Percentiles rank a stretch among this genome's conserved stretches.
These are phyloP conservation scores for Cyberlindnera suaveolens DNA, from an alignment of 805 yeast species.

Conservation along the genomic window DNA sequence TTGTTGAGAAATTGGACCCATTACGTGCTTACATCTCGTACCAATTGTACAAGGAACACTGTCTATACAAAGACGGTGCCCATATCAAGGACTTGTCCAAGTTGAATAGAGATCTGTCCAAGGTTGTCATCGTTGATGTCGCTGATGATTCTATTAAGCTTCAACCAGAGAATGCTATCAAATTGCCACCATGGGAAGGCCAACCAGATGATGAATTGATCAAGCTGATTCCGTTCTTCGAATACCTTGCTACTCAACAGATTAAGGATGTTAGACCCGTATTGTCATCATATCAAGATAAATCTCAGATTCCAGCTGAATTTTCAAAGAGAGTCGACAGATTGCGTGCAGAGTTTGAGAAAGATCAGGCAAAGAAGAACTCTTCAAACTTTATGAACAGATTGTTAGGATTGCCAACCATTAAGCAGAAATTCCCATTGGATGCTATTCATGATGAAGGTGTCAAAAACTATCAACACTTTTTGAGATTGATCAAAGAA, in stretches of 20 bases:
- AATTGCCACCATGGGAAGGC: constrained; percentile 84
- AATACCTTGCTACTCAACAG: constrained; percentile 84
- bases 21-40: constrained; percentile 83
- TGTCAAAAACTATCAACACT: constrained; percentile 77
- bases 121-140: constrained; percentile 75
- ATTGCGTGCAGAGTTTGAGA: constrained; percentile 65
- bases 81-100: constrained; percentile 84
- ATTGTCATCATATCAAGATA: constrained; percentile 64
- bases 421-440: constrained; percentile 53
- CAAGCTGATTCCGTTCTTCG: constrained; percentile 84
- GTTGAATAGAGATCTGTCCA: constrained; percentile 84
- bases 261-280: constrained; percentile 88
- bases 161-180: constrained; percentile 94
- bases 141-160: constrained; percentile 63
- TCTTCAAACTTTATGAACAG: constrained; percentile 48
- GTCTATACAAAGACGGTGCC: constrained; percentile 78
- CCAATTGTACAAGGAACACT: constrained; percentile 85
- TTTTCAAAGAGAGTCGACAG: constrained; percentile 70
- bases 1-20: constrained; percentile 88
- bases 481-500: constrained; percentile 78
- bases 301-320: constrained; percentile 65
- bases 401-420: constrained; percentile 57
- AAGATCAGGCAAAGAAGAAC: constrained; percentile 41
- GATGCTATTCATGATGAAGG: constrained; percentile 90
- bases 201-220: constrained; percentile 73